Percentiles rank a stretch among this genome's conserved stretches.
These are phyloP conservation scores for Dioscorea dumetorum DNA, from an alignment of 106 monocot species.

Conservation along the genomic window DNA sequence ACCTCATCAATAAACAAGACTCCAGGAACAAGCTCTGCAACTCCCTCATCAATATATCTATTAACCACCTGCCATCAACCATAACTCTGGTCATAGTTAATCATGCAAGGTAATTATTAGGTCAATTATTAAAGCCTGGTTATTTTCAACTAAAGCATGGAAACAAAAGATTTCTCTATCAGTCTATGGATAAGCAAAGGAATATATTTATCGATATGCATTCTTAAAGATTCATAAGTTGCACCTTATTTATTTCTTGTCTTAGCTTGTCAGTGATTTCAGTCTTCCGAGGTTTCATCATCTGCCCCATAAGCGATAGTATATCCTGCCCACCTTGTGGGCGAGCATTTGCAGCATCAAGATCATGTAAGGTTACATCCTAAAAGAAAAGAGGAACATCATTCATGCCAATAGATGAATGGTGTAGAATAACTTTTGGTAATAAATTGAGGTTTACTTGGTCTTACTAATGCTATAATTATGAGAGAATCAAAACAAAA, in stretches of 20 bases:
- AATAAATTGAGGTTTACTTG: too few species aligned
- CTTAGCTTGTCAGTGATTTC: conserved; percentile 96
- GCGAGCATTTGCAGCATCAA: conserved; percentile 98
- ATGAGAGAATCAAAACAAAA: too few species aligned
- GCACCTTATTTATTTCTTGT: conserved; percentile 97
- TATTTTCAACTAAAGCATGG: too few species aligned
- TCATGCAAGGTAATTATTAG: not conserved
- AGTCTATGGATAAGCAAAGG: too few species aligned
- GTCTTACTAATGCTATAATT: too few species aligned
- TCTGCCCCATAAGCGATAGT: conserved; percentile 99
- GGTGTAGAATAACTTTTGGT: not conserved
- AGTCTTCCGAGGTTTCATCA: conserved; percentile 98
- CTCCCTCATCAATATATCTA: conserved; percentile 92
- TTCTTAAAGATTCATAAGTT: not conserved
- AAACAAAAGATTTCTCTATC: too few species aligned
- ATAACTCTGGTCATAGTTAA: not conserved
- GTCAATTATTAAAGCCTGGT: too few species aligned
- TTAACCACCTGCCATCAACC: conserved; percentile 69
- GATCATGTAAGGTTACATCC: conserved; percentile 98
- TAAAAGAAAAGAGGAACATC: conserved; percentile 13
- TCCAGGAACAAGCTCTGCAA: conserved; percentile 97
- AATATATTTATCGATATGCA: too few species aligned
- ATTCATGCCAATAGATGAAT: not conserved
- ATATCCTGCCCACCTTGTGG: conserved; percentile 99
- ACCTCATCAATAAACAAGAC: conserved; percentile 99